These are phyloP conservation scores for Kitagawia praeruptora DNA, from an alignment of 129 eudicot species.

Conservation along the genomic window DNA sequence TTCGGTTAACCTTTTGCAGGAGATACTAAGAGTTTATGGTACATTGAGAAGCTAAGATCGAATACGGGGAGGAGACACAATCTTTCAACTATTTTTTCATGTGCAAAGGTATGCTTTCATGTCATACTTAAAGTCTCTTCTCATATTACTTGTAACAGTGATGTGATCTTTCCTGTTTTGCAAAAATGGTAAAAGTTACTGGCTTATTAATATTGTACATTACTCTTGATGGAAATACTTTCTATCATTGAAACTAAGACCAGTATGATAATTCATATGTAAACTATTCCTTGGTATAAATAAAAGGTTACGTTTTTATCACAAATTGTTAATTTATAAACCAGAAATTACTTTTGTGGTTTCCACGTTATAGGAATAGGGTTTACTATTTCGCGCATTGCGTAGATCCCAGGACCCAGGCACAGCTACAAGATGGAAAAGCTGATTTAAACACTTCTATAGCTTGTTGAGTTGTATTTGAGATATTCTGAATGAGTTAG, in stretches of 20 bases:
- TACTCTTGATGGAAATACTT: neutral
- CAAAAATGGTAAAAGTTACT: neutral
- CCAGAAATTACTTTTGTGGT: neutral
- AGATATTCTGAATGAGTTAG: neutral
- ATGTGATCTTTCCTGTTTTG: neutral
- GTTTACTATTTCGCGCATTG: neutral
- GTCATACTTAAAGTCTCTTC: neutral
- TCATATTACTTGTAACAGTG: neutral
- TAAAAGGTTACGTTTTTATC: neutral
- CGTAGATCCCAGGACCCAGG: neutral
- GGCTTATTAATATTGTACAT: neutral
- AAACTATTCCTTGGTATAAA: neutral
- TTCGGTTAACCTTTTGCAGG: slow-evolving; percentile 30
- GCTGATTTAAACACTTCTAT: neutral
- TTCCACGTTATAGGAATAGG: neutral
- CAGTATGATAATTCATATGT: neutral
- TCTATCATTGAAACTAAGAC: neutral
- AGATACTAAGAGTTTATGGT: slow-evolving; percentile 72
- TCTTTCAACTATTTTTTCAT: slow-evolving; percentile 64
- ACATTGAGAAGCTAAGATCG: slow-evolving; percentile 69
- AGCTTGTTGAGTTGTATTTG: neutral
- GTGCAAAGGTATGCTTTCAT: slow-evolving; percentile 63
- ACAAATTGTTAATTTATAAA: neutral
- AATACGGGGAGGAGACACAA: slow-evolving; percentile 52
- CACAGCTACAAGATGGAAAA: neutral